Base-by-base conservation (phyloP, 352 stramenopile species). In the Globisporangium cederbergense region DNA sequence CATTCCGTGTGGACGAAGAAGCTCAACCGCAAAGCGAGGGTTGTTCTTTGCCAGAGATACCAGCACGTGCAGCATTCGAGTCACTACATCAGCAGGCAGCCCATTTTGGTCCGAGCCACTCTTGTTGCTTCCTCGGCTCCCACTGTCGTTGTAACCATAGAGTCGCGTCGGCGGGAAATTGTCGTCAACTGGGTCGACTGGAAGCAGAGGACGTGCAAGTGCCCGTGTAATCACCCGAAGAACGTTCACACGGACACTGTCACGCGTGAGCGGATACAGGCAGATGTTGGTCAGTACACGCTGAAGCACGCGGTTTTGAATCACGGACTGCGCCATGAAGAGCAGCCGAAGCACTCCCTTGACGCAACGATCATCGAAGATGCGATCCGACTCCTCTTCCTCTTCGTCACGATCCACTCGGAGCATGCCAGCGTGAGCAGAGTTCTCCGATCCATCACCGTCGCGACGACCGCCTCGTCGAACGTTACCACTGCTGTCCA, bases 21-120 rank as follows among this genome's bases (percentile, higher is more conserved):
- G 85, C 63, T 97, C 90, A 16, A 98, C 71, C 14, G 88, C 83
- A 62, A 98, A 95, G 16, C 93, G 84, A 2, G 86, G 78, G 28
- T 97, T 98, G 60, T 96, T 88, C 77, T 98, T 98, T 20, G 81
- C 90, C 14, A 99, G 68, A 11, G 84, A 87, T 4, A 88, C 77
- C 45, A 98, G 74, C 10, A 96, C 84, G 52, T 89, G 74, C 18
- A 98, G 74, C 45, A 98, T 93, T 22, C 95, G 83, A 28, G 88
- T 91, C 20, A 96, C 76, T 10, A 98, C 90, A 64, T 98, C 88
- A 16, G 78, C 77, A 54, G 94, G 92, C 36, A 91, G 64, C n/a
- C 46, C 51, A 52, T 28, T 40, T 75, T 76, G 69, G 18, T 49
- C 50, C 20, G 28, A 22, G 9, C n/a, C 60, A 32, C 47, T 65